A percentile compares a stretch with the other conserved stretches of the same genome.
Conservation (phyloP, 2,329 filamentous ascomycete species). For the Diplodia mutila region DNA sequence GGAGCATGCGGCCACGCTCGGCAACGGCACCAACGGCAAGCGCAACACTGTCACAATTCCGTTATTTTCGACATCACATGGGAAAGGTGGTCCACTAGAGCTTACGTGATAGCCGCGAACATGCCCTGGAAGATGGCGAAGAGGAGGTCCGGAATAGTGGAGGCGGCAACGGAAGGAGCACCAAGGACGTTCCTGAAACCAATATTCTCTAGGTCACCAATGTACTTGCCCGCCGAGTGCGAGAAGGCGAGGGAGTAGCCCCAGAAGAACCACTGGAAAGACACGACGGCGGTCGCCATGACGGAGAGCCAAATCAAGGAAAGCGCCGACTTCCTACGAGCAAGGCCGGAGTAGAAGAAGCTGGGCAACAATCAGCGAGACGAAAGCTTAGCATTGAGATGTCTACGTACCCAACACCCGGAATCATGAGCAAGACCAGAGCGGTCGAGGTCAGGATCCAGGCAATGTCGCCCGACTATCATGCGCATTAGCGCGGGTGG, state of each 20-base stretch:
- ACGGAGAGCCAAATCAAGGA: conserved; percentile 84
- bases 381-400: conserved; percentile 7
- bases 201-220: conserved; percentile 79
- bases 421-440: conserved; percentile 89
- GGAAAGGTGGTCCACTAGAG: conserved; percentile 28
- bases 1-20: conserved; percentile 85
- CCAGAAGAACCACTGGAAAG: conserved; percentile 97
- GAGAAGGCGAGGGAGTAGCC: conserved; percentile 84
- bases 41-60: conserved; percentile 62
- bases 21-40: conserved; percentile 83
- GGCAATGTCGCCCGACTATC: conserved; percentile 75
- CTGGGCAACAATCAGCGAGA: conserved; percentile 45
- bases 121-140: conserved; percentile 88
- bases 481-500: background rate
- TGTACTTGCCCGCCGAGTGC: conserved; percentile 73
- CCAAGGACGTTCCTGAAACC: conserved; percentile 77
- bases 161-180: conserved; percentile 72
- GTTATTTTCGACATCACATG: conserved; percentile 21
- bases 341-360: conserved; percentile 92
- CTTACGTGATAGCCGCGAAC: conserved; percentile 86
- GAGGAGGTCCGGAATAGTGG: conserved; percentile 76
- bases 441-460: conserved; percentile 79
- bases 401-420: conserved; percentile 70
- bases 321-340: conserved; percentile 84
- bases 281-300: conserved; percentile 77